phyloP scores from a whole-genome alignment of 1,284 basidiomycete genomes.

The Ganoderma sinense region DNA sequence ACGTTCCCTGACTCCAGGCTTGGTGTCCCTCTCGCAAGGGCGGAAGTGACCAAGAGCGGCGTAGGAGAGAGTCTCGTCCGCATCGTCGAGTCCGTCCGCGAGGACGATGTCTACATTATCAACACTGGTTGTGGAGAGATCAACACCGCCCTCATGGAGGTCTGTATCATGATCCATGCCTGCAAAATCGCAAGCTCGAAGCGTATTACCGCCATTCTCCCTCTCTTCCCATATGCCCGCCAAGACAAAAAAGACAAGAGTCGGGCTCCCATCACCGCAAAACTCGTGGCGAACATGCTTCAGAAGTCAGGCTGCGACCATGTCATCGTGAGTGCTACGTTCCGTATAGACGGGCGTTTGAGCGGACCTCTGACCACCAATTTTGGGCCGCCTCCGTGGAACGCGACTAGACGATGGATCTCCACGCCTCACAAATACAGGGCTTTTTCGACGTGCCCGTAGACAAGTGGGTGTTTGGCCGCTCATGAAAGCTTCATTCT shows the following conservation, averaged over 20 bases:
- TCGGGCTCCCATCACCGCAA: slow-evolving; percentile 97
- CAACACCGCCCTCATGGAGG: slow-evolving; percentile 93
- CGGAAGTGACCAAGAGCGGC: slow-evolving; percentile 87
- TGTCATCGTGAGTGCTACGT: slow-evolving; percentile 82
- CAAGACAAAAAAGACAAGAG: slow-evolving; percentile 99
- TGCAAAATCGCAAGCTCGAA: slow-evolving; percentile 98
- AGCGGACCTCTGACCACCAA: slow-evolving; percentile 7
- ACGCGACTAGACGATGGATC: slow-evolving; percentile 88
- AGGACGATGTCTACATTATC: slow-evolving; percentile 99
- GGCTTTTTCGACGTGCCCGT: slow-evolving; percentile 99
- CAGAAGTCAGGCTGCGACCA: slow-evolving; percentile 98
- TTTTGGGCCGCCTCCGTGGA: slow-evolving; percentile 1
- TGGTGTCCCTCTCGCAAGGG: slow-evolving; percentile 84
- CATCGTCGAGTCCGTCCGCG: slow-evolving; percentile 95
- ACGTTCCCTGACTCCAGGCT: slow-evolving; percentile 59
- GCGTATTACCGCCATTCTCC: slow-evolving; percentile 96
- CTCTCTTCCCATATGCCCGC: slow-evolving; percentile 93
- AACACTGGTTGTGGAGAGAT: slow-evolving; percentile 91
- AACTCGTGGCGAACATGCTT: slow-evolving; percentile 99
- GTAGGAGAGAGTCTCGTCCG: slow-evolving; percentile 94
- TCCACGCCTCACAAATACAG: slow-evolving; percentile 98
- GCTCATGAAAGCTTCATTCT: slow-evolving; percentile 21
- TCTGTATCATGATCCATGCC: slow-evolving; percentile 99
- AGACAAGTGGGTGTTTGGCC: slow-evolving; percentile 85
- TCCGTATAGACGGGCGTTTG: background rate